Base-by-base conservation (phyloP, 2,329 filamentous ascomycete species). In the Hysterium pulicare region DNA sequence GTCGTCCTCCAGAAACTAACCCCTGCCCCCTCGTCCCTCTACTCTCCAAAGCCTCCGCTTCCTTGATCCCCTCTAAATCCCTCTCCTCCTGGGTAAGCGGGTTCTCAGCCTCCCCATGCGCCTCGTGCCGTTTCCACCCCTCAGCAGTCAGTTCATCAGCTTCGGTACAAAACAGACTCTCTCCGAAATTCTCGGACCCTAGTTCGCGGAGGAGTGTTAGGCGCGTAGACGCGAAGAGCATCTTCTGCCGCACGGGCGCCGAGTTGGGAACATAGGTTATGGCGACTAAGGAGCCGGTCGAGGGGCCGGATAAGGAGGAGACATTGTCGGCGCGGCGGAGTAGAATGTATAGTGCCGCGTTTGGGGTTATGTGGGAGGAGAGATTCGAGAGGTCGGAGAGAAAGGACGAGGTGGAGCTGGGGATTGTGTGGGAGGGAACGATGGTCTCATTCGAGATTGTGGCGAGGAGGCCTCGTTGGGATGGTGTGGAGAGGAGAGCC, bases 231-330 rank as follows among this genome's bases (percentile, higher is more conserved):
- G 87, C 87, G 64, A 91, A 90, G 17, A 93, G 78, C 84, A 88
- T 93, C 75, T 93, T 93, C 64, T 89, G 84, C 30, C 87, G 82
- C 43, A 93, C 87, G 21, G 84, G 85, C 30, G 87, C 87, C 1
- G 79, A 62, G 66, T 91, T 86, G 20, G 87, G 88, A 5, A 93
- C 82, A 64, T 90, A 93, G 26, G 86, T 89, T 26, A 90, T 72
- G 34, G 83, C 85, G 20, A 86, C 70, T 50, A 90, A 59, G 11
- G 57, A 57, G 32, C 40, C 24, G 13, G 38, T 33, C 3, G 31
- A n/a, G 30, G 62, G 61, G 41, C 63, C 53, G 10, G 55, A 28
- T n/a, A n/a, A n/a, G 2, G 59, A 81, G 21, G 55, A 48, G 42
- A 64, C 60, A 28, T 67, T 62, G 39, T 81, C 74, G 63, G 83